phyloP scores from a whole-genome alignment of 1,139 yeast genomes.

The Hansenula sp. region DNA sequence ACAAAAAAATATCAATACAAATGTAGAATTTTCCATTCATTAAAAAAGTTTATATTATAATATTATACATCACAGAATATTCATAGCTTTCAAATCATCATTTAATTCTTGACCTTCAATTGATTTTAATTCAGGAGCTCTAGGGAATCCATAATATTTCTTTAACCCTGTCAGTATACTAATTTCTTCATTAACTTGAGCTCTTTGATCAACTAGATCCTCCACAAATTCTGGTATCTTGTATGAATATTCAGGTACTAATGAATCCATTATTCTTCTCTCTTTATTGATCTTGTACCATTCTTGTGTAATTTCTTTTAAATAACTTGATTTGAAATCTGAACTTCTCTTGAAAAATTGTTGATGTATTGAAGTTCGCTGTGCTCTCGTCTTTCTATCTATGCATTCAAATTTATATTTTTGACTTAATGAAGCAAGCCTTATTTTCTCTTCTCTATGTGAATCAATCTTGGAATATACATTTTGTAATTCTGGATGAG shows the following conservation, averaged over 20 bases:
- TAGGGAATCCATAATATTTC: conserved; percentile 53
- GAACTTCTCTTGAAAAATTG: conserved; percentile 67
- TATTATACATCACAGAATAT: conserved; percentile 1
- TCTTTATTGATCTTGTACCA: conserved; percentile 95
- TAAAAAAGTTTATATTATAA: neutral
- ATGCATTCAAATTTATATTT: conserved; percentile 74
- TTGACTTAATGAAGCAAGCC: conserved; percentile 62
- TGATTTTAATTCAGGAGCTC: conserved; percentile 51
- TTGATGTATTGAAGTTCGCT: conserved; percentile 79
- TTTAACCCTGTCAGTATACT: conserved; percentile 53
- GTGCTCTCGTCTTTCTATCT: conserved; percentile 75
- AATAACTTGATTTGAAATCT: conserved; percentile 62
- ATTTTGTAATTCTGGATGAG: conserved; percentile 77
- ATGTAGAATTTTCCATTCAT: neutral
- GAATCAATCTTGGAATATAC: conserved; percentile 69
- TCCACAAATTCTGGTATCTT: conserved; percentile 28
- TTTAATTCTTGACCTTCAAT: conserved; percentile 60
- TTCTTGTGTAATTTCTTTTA: conserved; percentile 71
- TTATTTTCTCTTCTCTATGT: conserved; percentile 64
- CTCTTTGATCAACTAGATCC: conserved; percentile 32
- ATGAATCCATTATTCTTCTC: conserved; percentile 76
- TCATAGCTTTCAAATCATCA: conserved; percentile 42
- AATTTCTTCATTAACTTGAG: conserved; percentile 42
- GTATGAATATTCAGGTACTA: conserved; percentile 44
- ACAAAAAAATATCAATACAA: conserved; percentile 1